These are phyloP conservation scores for Shiraia bambusicola DNA, from an alignment of 2,329 filamentous ascomycete species.

Conservation along the genomic window DNA sequence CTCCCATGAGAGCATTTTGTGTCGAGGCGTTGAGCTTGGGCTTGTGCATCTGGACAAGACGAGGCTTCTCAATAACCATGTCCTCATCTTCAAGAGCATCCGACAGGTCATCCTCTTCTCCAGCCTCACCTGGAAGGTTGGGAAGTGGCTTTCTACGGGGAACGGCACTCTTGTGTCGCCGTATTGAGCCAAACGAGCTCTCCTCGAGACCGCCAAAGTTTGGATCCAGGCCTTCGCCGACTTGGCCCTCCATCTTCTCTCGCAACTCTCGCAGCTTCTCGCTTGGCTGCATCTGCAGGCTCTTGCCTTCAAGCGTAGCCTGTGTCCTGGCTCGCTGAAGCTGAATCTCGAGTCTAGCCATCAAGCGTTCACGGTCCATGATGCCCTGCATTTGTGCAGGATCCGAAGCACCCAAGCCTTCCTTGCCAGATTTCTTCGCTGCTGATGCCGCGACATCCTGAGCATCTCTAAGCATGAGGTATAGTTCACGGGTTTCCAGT, in stretches of 20 bases:
- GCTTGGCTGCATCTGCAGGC: slow-evolving; percentile 82
- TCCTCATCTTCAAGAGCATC: slow-evolving; percentile 53
- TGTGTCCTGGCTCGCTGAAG: slow-evolving; percentile 96
- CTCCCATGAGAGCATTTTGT: slow-evolving; percentile 66
- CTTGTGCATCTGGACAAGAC: slow-evolving; percentile 75
- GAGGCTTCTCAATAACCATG: slow-evolving; percentile 74
- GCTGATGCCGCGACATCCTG: slow-evolving; percentile 93
- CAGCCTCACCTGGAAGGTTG: slow-evolving; percentile 35
- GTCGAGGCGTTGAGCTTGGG: slow-evolving; percentile 65
- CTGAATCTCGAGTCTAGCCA: slow-evolving; percentile 92
- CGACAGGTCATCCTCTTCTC: slow-evolving; percentile 41
- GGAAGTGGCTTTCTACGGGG: slow-evolving; percentile 42
- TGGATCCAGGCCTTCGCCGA: slow-evolving; percentile 49
- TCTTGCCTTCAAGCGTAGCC: slow-evolving; percentile 91
- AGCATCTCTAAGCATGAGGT: slow-evolving; percentile 96
- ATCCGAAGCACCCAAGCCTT: slow-evolving; percentile 62
- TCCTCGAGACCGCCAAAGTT: slow-evolving; percentile 60
- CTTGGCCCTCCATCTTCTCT: slow-evolving; percentile 82
- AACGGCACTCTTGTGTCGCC: slow-evolving; percentile 46
- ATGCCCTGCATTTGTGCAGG: slow-evolving; percentile 85
- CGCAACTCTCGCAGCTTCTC: slow-evolving; percentile 88
- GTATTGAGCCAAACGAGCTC: slow-evolving; percentile 61
- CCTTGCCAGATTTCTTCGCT: slow-evolving; percentile 61
- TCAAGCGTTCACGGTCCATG: slow-evolving; percentile 84
- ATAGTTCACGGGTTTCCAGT: slow-evolving; percentile 91